phyloP scores from a whole-genome alignment of 2,329 filamentous ascomycete species.

The Colletotrichum caudatum region DNA sequence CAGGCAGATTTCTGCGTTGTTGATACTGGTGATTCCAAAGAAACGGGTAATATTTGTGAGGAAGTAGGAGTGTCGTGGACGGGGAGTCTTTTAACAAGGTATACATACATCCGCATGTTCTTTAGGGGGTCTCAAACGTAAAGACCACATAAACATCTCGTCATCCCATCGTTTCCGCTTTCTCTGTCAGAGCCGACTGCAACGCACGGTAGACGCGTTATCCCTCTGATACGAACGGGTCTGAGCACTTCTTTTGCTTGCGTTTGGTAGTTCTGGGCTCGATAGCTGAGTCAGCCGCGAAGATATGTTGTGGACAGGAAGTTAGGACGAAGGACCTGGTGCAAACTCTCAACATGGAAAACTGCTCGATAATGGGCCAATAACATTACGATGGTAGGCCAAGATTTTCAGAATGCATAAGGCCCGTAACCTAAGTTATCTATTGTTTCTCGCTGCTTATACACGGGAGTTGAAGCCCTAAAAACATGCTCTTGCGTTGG shows the following conservation, averaged over 20 bases:
- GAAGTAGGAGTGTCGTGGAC: neutral
- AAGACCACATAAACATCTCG: neutral
- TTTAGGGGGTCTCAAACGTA: neutral
- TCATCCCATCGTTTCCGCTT: neutral
- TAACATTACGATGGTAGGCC: neutral
- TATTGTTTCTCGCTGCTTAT: neutral
- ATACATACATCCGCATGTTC: neutral
- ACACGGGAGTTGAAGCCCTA: neutral
- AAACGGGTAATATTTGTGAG: neutral
- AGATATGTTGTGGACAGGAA: neutral
- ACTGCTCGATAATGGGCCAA: neutral
- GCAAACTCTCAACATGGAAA: slow-evolving; percentile 1
- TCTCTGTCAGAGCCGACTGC: neutral
- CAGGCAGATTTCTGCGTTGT: neutral
- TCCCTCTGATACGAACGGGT: slow-evolving; percentile 8
- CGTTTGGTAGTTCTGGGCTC: neutral
- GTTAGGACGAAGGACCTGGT: neutral
- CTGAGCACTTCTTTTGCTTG: neutral
- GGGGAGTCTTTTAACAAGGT: neutral
- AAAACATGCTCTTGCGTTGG: slow-evolving; percentile 12
- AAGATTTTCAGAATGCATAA: neutral
- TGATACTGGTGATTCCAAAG: no score
- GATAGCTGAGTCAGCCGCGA: slow-evolving; percentile 15
- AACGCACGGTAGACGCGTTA: slow-evolving; percentile 8
- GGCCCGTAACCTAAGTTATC: neutral